Conservation (phyloP, 2,329 filamentous ascomycete genomes). For the Trichoderma sp. region DNA sequence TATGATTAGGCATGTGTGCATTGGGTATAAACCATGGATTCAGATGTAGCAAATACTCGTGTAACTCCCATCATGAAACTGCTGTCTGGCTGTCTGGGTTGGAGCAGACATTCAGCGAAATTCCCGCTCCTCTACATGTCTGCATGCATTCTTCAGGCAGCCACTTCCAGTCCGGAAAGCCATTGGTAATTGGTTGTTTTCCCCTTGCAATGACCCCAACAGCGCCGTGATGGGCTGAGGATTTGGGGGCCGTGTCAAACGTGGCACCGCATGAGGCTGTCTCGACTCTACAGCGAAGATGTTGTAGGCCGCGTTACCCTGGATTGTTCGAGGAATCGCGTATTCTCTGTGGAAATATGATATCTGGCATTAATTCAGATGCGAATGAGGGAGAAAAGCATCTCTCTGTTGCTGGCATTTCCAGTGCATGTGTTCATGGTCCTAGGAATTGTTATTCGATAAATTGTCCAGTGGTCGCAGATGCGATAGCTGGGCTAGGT, state of each 20-base stretch:
- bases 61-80: not conserved
- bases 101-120: not conserved
- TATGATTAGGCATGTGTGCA: not conserved
- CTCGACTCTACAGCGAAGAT: not conserved
- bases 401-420: too few relatives aligned
- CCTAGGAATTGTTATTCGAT: too few relatives aligned
- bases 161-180: not conserved
- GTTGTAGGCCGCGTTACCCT: not conserved
- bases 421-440: too few relatives aligned
- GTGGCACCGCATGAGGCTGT: slow-evolving; percentile 1
- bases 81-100: not conserved
- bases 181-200: not conserved
- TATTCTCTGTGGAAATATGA: not conserved
- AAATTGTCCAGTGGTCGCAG: too few relatives aligned
- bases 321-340: not conserved
- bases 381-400: too few relatives aligned
- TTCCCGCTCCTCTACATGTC: not conserved
- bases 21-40: not conserved
- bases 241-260: not conserved
- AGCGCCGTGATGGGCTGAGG: not conserved
- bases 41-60: too few relatives aligned
- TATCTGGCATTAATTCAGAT: not conserved
- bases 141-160: not conserved
- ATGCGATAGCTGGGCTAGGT: too few relatives aligned
- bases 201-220: not conserved